A percentile compares a stretch with the other conserved stretches of the same genome.
phyloP scores from a whole-genome alignment of 202 grass and related monocot species.

The Zizania palustris region DNA sequence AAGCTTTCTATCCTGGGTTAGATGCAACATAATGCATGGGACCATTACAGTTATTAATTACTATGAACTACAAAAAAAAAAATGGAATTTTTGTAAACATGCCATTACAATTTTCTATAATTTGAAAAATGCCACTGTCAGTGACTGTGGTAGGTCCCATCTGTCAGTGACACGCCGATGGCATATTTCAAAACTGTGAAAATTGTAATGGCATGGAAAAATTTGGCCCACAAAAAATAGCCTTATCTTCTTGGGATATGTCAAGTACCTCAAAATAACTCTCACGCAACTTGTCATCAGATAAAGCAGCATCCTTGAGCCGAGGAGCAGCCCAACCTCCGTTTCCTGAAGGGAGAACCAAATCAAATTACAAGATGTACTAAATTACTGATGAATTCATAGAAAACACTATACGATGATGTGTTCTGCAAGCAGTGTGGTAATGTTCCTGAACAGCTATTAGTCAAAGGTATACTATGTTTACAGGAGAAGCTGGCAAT shows the following conservation, averaged over 20 bases:
- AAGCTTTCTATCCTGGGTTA: neutral
- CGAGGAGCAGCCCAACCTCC: constrained; percentile 77
- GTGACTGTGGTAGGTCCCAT: too few relatives aligned
- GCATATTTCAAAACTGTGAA: too few relatives aligned
- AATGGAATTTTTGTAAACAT: too few relatives aligned
- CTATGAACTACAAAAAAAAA: neutral
- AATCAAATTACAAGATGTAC: constrained; percentile 31
- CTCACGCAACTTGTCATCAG: constrained; percentile 71
- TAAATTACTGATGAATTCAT: neutral
- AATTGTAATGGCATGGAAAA: too few relatives aligned
- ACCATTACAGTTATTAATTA: neutral
- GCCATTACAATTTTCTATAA: too few relatives aligned
- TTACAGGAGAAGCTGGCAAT: neutral
- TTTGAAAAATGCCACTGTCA: too few relatives aligned
- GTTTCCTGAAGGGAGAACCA: constrained; percentile 61
- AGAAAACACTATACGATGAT: constrained; percentile 20
- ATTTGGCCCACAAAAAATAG: neutral
- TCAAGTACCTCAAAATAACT: constrained; percentile 81
- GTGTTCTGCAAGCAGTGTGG: neutral
- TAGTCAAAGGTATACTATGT: constrained; percentile 18
- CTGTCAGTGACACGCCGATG: too few relatives aligned
- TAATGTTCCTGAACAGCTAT: constrained; percentile 7
- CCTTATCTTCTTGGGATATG: neutral
- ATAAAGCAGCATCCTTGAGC: constrained; percentile 88
- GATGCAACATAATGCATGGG: neutral